Percentiles rank a stretch among this genome's conserved stretches.
Evolutionary conservation across 306 rosid species (phyloP).

Genomic region (Leucaena leucocephala): DNA sequence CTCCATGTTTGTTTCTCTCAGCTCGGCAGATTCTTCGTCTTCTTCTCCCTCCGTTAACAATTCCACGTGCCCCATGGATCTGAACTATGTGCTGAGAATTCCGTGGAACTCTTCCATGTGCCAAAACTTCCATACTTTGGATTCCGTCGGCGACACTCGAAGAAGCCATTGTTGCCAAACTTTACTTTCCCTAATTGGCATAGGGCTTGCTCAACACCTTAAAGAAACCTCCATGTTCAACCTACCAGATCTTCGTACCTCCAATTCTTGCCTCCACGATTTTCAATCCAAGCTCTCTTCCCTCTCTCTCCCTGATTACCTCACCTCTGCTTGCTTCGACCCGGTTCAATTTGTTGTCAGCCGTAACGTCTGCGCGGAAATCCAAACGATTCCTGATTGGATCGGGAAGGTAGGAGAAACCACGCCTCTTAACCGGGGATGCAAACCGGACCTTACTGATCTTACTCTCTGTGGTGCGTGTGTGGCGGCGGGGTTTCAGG

Average conservation of each 20-base stretch:
- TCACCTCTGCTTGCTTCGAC: slow-evolving; percentile 52
- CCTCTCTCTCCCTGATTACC: slow-evolving; percentile 46
- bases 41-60: background rate
- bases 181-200: slow-evolving; percentile 58
- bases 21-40: slow-evolving; percentile 40
- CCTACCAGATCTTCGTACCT: slow-evolving; percentile 57
- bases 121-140: slow-evolving; percentile 40
- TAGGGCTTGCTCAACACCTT: slow-evolving; percentile 64
- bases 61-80: slow-evolving; percentile 71
- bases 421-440: slow-evolving; percentile 54
- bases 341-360: slow-evolving; percentile 67
- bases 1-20: slow-evolving; percentile 14
- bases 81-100: slow-evolving; percentile 62
- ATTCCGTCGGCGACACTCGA: slow-evolving; percentile 18
- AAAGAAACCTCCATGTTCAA: slow-evolving; percentile 71
- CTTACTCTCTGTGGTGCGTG: slow-evolving; percentile 67
- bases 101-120: slow-evolving; percentile 76
- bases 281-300: slow-evolving; percentile 63
- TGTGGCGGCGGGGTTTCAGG: slow-evolving; percentile 52
- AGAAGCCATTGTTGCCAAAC: slow-evolving; percentile 57
- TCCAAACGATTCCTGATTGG: slow-evolving; percentile 65
- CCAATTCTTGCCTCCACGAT: slow-evolving; percentile 63
- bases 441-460: slow-evolving; percentile 62
- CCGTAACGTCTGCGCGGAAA: slow-evolving; percentile 61
- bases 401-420: slow-evolving; percentile 45